A percentile compares a stretch with the other conserved stretches of the same genome.
Conservation (phyloP, 495 filamentous ascomycete species). For the Penicillium angulare region DNA sequence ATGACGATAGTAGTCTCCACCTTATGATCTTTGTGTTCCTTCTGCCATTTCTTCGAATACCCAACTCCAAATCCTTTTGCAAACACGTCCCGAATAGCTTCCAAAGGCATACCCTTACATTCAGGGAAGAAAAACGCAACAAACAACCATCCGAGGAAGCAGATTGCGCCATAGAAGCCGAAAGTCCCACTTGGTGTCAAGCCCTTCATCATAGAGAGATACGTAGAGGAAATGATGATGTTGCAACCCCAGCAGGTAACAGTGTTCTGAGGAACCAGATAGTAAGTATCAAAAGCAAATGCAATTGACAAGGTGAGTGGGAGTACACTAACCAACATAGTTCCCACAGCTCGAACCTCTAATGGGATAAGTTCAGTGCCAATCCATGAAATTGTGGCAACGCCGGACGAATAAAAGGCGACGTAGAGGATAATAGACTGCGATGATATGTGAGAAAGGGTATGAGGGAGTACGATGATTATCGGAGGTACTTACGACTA, state of each 20-base stretch:
- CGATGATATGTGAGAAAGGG: no score
- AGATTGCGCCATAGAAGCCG: constrained; percentile 50
- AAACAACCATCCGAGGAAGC: constrained; percentile 46
- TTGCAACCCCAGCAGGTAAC: constrained; percentile 50
- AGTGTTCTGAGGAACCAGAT: constrained; percentile 28
- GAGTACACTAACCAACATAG: constrained; percentile 37
- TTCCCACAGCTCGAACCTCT: constrained; percentile 49
- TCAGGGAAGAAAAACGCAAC: constrained; percentile 48
- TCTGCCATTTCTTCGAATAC: constrained; percentile 39
- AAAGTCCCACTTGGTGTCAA: constrained; percentile 49
- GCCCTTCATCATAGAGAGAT: constrained; percentile 50
- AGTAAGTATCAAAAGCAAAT: not conserved
- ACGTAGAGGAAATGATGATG: constrained; percentile 51
- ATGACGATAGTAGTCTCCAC: constrained; percentile 8
- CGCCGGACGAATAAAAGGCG: constrained; percentile 41
- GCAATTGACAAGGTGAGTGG: not conserved
- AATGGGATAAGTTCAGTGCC: constrained; percentile 48
- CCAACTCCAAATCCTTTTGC: constrained; percentile 42
- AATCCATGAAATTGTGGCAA: constrained; percentile 50
- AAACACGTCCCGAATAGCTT: constrained; percentile 46
- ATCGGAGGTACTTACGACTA: no score
- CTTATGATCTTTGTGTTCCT: constrained; percentile 21
- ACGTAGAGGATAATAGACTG: constrained; percentile 48
- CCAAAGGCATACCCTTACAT: constrained; percentile 48
- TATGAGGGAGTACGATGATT: no score